Conservation (phyloP, 257 asterid genomes). For the Ajuga chamaepitys region DNA sequence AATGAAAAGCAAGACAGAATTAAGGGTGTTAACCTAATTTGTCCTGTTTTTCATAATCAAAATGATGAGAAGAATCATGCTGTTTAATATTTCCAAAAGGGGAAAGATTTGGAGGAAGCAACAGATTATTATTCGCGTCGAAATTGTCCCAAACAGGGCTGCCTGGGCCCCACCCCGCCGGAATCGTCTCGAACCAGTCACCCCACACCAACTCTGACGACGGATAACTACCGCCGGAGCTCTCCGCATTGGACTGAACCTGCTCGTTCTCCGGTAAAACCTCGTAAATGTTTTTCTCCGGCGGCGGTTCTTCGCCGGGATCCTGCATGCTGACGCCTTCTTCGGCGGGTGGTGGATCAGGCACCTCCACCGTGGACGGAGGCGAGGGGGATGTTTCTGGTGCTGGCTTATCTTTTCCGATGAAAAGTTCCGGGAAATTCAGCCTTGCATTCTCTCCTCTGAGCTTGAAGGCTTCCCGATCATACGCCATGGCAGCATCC, state of each 20-base stretch:
- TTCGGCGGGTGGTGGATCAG: neutral
- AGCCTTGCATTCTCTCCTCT: conserved; percentile 84
- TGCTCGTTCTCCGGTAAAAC: conserved; percentile 13
- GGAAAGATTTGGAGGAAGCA: conserved; percentile 61
- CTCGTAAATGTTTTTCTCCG: neutral
- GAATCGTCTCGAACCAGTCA: conserved; percentile 64
- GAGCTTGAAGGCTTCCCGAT: conserved; percentile 78
- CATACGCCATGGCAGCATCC: conserved; percentile 93
- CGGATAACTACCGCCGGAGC: conserved; percentile 9
- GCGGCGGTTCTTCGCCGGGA: conserved; percentile 10
- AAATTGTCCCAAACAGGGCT: conserved; percentile 88
- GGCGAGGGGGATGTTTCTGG: conserved; percentile 11
- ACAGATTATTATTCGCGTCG: conserved; percentile 45
- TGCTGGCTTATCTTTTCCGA: conserved; percentile 33
- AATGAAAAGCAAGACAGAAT: conserved; percentile 34
- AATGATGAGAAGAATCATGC: conserved; percentile 17
- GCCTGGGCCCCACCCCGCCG: conserved; percentile 85
- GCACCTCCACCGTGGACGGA: neutral
- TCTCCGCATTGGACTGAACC: conserved; percentile 23
- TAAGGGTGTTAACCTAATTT: conserved; percentile 25
- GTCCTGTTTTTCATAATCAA: conserved; percentile 32
- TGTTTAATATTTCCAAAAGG: conserved; percentile 44
- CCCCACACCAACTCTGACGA: conserved; percentile 79
- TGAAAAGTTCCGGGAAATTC: conserved; percentile 73
- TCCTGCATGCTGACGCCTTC: neutral